Evolutionary conservation across 257 asterid species (phyloP).

Genomic region (Solanum infundibuliforme): DNA sequence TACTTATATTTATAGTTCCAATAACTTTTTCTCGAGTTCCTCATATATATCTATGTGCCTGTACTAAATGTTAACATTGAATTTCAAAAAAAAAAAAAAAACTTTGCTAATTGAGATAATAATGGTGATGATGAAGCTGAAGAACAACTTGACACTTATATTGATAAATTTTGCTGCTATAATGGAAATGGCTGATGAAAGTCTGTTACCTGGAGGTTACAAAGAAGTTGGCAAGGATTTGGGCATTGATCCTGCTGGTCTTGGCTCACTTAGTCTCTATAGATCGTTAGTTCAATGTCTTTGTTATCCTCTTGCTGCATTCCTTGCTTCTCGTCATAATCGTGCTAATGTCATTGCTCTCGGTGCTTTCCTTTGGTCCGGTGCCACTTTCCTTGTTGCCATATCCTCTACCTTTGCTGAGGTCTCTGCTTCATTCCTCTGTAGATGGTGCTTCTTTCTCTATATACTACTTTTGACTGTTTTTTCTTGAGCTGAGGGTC

Average conservation of each 20-base stretch:
- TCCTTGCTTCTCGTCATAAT: not conserved
- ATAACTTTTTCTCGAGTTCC: not conserved
- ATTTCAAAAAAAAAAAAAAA: not conserved
- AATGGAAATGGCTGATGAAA: not conserved
- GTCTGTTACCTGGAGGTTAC: not conserved
- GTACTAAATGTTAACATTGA: not conserved
- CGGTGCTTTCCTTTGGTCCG: slow-evolving; percentile 28
- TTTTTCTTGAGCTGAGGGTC: no score
- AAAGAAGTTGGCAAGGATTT: not conserved
- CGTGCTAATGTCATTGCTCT: not conserved
- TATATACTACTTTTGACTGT: no score
- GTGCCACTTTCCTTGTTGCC: no score
- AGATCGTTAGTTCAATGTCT: not conserved
- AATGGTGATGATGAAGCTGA: not conserved
- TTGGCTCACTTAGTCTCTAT: not conserved
- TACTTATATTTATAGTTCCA: not conserved
- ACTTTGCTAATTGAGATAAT: not conserved
- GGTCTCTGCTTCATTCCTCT: no score
- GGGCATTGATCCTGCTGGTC: not conserved
- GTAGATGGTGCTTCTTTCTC: no score
- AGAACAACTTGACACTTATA: not conserved
- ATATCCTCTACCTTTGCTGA: no score
- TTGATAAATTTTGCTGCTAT: not conserved
- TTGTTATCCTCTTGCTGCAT: not conserved
- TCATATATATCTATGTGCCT: not conserved